These are phyloP conservation scores for Incumbomyces lentus DNA, from an alignment of 2,329 filamentous ascomycete genomes.

Conservation along the genomic window DNA sequence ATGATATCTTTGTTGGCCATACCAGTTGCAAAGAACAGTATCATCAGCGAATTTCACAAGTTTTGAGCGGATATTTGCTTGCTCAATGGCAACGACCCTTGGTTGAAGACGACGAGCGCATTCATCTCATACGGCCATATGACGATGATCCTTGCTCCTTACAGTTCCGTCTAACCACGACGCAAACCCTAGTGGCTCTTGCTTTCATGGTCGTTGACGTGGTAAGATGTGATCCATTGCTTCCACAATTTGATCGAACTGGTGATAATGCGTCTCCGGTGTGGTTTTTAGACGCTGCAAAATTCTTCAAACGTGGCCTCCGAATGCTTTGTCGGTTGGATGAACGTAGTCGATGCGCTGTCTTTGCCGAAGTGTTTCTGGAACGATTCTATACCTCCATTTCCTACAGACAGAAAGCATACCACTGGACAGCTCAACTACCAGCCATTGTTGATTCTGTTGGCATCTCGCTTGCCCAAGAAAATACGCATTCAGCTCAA, in stretches of 20 bases:
- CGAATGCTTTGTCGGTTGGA: constrained; percentile 3
- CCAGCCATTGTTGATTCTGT: constrained; percentile 6
- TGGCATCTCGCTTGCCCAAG: constrained; percentile 3
- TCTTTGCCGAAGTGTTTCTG: background rate
- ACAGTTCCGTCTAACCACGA: background rate
- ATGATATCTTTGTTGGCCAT: constrained; percentile 3
- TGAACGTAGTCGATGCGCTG: constrained; percentile 2
- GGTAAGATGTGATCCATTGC: background rate
- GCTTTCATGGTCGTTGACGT: constrained; percentile 5
- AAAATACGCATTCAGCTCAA: background rate
- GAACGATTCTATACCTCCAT: constrained; percentile 6
- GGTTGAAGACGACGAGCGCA: background rate
- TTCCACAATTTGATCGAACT: background rate
- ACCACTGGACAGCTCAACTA: background rate
- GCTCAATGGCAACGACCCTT: constrained; percentile 1
- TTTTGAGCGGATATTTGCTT: constrained; percentile 2
- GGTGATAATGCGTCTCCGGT: background rate
- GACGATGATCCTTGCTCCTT: background rate
- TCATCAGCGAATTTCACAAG: background rate
- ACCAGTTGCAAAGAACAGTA: constrained; percentile 3
- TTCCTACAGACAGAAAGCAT: constrained; percentile 2
- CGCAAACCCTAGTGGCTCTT: constrained; percentile 3
- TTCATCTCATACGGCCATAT: background rate
- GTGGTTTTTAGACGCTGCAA: constrained; percentile 5
- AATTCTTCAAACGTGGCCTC: constrained; percentile 2